These are phyloP conservation scores for Juncus effusus DNA, from an alignment of 176 grass and related monocot species.

Conservation along the genomic window DNA sequence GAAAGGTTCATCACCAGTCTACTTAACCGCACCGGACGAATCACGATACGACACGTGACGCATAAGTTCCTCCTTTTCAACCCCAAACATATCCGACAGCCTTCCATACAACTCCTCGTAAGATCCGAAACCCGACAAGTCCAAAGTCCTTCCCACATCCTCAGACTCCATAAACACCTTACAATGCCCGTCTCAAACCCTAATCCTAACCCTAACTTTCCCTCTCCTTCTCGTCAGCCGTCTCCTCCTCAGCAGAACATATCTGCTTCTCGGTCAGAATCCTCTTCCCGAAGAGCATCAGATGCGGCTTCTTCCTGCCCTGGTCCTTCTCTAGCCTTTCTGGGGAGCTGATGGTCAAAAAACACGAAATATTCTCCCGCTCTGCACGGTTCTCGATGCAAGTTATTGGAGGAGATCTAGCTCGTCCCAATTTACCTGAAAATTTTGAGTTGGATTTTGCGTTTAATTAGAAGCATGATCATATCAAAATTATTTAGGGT, in stretches of 20 bases:
- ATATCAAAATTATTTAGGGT: too few relatives aligned
- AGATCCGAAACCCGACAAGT: conserved; percentile 63
- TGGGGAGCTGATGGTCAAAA: conserved; percentile 74
- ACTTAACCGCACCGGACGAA: conserved; percentile 63
- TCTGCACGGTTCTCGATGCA: conserved; percentile 39
- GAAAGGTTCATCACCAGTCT: conserved; percentile 87
- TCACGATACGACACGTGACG: conserved; percentile 82
- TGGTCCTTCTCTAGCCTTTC: conserved; percentile 53
- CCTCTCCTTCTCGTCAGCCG: conserved; percentile 33
- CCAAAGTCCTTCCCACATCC: conserved; percentile 83
- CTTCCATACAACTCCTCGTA: conserved; percentile 76
- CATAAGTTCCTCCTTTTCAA: conserved; percentile 75
- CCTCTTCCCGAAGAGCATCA: conserved; percentile 86
- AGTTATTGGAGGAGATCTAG: conserved; percentile 85
- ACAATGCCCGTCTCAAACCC: conserved; percentile 72
- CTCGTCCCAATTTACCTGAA: conserved; percentile 69
- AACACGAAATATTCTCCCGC: conserved; percentile 68
- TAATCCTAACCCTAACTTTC: conserved; percentile 43
- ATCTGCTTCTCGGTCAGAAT: conserved; percentile 92
- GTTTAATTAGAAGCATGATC: too few relatives aligned
- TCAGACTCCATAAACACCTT: conserved; percentile 97
- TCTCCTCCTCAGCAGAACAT: conserved; percentile 42
- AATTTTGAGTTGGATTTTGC: too few relatives aligned
- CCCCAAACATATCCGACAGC: conserved; percentile 78
- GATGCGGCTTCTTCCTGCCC: conserved; percentile 45